Conservation (phyloP, 148 eudicot genomes). For the Silene conica region DNA sequence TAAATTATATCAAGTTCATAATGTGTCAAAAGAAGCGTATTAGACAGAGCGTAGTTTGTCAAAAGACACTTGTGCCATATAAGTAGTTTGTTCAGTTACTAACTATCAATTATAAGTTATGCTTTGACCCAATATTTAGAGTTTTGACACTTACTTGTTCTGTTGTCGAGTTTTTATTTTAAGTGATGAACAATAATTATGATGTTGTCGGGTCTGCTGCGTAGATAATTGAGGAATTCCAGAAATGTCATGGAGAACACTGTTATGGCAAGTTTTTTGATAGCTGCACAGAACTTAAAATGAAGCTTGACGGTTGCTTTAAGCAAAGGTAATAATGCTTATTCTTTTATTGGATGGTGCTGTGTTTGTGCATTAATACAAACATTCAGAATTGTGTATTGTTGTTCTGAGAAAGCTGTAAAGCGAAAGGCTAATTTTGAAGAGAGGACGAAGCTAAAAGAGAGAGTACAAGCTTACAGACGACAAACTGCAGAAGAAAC, state of each 20-base stretch:
- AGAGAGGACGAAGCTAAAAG: conserved; percentile 78
- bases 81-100: neutral
- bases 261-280: conserved; percentile 77
- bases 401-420: conserved; percentile 61
- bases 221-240: conserved; percentile 87
- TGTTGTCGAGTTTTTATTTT: neutral
- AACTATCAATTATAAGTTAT: neutral
- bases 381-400: neutral
- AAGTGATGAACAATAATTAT: neutral
- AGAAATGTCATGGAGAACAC: conserved; percentile 79
- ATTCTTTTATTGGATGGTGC: neutral
- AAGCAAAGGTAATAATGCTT: conserved; percentile 54
- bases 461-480: conserved; percentile 65
- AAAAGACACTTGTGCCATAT: too few relatives aligned
- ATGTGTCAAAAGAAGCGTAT: too few relatives aligned
- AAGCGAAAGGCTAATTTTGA: conserved; percentile 91
- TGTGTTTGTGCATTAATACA: neutral
- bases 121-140: neutral
- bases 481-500: conserved; percentile 45
- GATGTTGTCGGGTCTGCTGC: conserved; percentile 11
- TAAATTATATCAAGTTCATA: too few relatives aligned
- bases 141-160: neutral
- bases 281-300: conserved; percentile 85
- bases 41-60: too few relatives aligned
- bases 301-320: conserved; percentile 88